phyloP scores from a whole-genome alignment of 139 green algal species.

The Tetraselmis chui region DNA sequence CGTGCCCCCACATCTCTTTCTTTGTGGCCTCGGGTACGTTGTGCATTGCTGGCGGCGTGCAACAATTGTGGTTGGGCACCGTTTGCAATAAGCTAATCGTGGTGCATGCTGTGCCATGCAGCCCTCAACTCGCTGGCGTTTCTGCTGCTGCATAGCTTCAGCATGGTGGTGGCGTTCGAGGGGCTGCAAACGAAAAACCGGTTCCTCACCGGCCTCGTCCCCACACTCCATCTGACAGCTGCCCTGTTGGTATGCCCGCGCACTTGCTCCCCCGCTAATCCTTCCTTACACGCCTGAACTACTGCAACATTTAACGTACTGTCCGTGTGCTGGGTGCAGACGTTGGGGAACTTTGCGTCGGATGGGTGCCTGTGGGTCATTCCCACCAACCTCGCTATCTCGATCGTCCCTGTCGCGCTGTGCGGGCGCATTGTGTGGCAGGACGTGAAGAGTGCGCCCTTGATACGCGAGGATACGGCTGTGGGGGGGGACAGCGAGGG shows the following conservation, averaged over 20 bases:
- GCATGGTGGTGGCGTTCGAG: slow-evolving; percentile 45
- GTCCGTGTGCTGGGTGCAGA: too few relatives aligned
- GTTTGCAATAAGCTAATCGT: too few relatives aligned
- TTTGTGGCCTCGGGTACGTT: not conserved
- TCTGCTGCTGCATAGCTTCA: slow-evolving; percentile 35
- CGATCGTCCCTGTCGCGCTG: not conserved
- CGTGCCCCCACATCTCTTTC: slow-evolving; percentile 22
- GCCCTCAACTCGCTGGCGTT: slow-evolving; percentile 40
- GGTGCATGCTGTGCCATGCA: too few relatives aligned
- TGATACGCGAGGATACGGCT: too few relatives aligned
- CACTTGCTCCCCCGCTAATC: not conserved
- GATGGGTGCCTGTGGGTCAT: slow-evolving; percentile 24
- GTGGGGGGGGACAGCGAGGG: too few relatives aligned
- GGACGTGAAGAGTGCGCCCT: not conserved
- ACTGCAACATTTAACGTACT: too few relatives aligned
- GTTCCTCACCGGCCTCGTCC: not conserved
- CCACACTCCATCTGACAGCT: slow-evolving; percentile 11
- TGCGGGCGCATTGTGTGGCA: not conserved
- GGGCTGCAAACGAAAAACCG: not conserved
- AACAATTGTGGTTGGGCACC: too few relatives aligned
- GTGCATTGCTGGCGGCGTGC: not conserved
- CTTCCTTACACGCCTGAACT: too few relatives aligned
- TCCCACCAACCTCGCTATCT: slow-evolving; percentile 20
- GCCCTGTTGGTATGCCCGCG: slow-evolving; percentile 15
- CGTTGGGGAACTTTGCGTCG: slow-evolving; percentile 21